Evolutionary conservation across 768 basidiomycete genomes (phyloP), one percentile per base, ranked within the genome.

Genomic region (Lentinula sp.): DNA sequence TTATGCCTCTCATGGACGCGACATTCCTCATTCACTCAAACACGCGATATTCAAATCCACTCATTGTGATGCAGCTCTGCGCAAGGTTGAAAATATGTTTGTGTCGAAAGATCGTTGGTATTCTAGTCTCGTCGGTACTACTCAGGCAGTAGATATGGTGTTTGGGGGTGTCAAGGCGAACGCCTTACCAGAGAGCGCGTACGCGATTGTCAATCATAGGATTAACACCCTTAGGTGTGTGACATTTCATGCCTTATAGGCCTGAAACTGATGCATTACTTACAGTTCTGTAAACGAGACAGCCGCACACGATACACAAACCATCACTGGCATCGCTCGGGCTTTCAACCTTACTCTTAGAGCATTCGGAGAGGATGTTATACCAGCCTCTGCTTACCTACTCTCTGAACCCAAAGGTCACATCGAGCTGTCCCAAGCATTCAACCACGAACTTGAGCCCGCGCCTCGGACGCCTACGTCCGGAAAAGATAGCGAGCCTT

Each of bases 101-200:
- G 61, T 65, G 39, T 11, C 15, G 13, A 21, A 21, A 5, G 55
- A 72, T 37, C 65, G 62, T 0, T 45, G 40, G 13, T 69, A 69
- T 59, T 70, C 69, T n/a, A 75, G 68, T 37, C 62, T 75, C 10
- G 68, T 78, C 4, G 71, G 75, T 11, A 85, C 85, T 11, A 84
- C 85, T 5, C 83, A 85, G 70, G 85, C 85, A 2, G 76, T 82
- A 31, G 84, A 85, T 64, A 65, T 88, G 8, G 65, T 78, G 31
- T 61, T 62, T 6, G 76, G 76, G 3, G 80, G 77, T 23, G 73
- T 80, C 39, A 84, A 84, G 66, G 69, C 75, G 4, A 87, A 86
- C 61, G 84, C 84, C n/a, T 74, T 87, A 16, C 85, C 85, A 1
- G 86, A 86, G 67, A 70, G 70, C 23, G 80, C 75, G 0, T 75